Evolutionary conservation across 768 basidiomycete genomes (phyloP).

Genomic region (Royoungia palumana): DNA sequence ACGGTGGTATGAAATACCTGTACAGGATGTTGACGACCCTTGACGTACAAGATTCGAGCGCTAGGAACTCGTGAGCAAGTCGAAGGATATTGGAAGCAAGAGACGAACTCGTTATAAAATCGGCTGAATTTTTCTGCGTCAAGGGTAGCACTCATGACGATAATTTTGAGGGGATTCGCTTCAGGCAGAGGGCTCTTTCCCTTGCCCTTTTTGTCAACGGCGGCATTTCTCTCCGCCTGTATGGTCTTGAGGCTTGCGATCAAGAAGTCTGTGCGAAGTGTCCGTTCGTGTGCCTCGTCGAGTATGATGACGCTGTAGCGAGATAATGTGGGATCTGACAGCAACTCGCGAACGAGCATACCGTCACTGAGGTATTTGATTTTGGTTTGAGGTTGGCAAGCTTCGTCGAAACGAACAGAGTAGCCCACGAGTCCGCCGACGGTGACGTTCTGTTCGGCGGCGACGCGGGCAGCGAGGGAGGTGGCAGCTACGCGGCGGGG

Average conservation of each 20-base stretch:
- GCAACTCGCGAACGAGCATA: slow-evolving; percentile 92
- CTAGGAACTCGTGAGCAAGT: slow-evolving; percentile 37
- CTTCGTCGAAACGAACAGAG: slow-evolving; percentile 93
- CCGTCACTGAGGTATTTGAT: slow-evolving; percentile 98
- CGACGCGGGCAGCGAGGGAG: slow-evolving; percentile 88
- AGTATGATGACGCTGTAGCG: slow-evolving; percentile 87
- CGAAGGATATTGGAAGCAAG: background rate
- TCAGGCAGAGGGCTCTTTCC: slow-evolving; percentile 34
- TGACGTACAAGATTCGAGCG: slow-evolving; percentile 84
- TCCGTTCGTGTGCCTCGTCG: slow-evolving; percentile 97
- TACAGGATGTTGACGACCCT: slow-evolving; percentile 92
- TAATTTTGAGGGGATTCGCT: slow-evolving; percentile 75
- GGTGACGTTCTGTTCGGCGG: slow-evolving; percentile 69
- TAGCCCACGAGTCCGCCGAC: slow-evolving; percentile 87
- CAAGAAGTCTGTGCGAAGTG: slow-evolving; percentile 90
- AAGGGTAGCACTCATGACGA: slow-evolving; percentile 97
- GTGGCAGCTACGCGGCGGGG: slow-evolving; percentile 95
- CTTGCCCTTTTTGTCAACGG: slow-evolving; percentile 44
- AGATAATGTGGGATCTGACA: slow-evolving; percentile 71
- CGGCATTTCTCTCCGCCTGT: slow-evolving; percentile 57
- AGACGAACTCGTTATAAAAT: slow-evolving; percentile 77
- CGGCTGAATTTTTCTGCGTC: slow-evolving; percentile 92
- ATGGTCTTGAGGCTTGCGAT: slow-evolving; percentile 87
- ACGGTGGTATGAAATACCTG: slow-evolving; percentile 73
- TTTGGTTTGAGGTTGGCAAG: slow-evolving; percentile 62